Percentiles rank a stretch among this genome's conserved stretches.
Evolutionary conservation across 1,284 basidiomycete species (phyloP).

Genomic region (Rhodotorula sp.): DNA sequence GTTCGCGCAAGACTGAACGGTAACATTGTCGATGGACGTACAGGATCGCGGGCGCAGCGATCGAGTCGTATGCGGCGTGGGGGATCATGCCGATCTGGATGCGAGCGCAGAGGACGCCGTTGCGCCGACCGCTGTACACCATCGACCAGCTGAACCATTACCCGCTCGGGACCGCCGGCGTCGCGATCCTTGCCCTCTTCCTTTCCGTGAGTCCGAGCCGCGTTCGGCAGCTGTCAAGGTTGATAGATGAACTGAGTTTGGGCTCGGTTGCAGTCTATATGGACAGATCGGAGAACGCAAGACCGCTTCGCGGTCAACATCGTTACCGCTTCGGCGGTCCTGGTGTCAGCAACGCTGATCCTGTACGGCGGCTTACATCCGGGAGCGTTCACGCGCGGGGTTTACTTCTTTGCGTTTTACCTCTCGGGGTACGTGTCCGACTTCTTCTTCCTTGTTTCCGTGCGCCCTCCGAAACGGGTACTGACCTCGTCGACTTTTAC

Average conservation of each 20-base stretch:
- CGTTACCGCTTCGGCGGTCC: slow-evolving; percentile 60
- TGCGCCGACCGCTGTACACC: neutral
- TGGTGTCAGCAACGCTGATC: slow-evolving; percentile 47
- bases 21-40: neutral
- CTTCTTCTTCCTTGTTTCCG: neutral
- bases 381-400: slow-evolving; percentile 52
- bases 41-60: slow-evolving; percentile 8
- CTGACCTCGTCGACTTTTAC: neutral
- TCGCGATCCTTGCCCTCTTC: slow-evolving; percentile 64
- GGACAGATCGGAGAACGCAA: slow-evolving; percentile 60
- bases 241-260: neutral
- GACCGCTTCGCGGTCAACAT: slow-evolving; percentile 65
- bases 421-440: slow-evolving; percentile 37
- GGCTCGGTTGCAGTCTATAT: slow-evolving; percentile 51
- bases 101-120: slow-evolving; percentile 53
- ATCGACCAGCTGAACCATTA: slow-evolving; percentile 57
- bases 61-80: slow-evolving; percentile 68
- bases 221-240: too few relatives aligned
- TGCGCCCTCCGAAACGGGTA: neutral
- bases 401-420: slow-evolving; percentile 36
- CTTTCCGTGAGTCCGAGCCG: slow-evolving; percentile 47
- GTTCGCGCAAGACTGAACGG: neutral
- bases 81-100: slow-evolving; percentile 75
- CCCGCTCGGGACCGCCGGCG: slow-evolving; percentile 64
- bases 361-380: slow-evolving; percentile 42